Evolutionary conservation across 768 basidiomycete species (phyloP).

Genomic region (Mycena galopus): DNA sequence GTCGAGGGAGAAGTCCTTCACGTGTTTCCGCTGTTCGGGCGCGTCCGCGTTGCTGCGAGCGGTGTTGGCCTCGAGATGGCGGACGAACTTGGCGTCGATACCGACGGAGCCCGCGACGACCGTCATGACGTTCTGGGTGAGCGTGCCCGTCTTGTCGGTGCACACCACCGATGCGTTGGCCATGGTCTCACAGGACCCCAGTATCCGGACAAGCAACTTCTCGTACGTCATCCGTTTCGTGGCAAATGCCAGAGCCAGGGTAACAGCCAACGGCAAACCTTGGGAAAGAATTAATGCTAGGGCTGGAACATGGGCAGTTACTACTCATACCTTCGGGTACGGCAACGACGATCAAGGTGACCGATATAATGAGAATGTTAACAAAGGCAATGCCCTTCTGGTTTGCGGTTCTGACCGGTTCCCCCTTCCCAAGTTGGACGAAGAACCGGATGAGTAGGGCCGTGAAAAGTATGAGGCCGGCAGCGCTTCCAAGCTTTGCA

Average conservation of each 20-base stretch:
- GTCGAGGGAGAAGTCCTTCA: constrained; percentile 89
- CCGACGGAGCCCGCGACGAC: constrained; percentile 97
- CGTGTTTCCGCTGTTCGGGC: constrained; percentile 61
- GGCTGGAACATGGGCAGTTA: constrained; percentile 22
- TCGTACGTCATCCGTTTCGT: constrained; percentile 98
- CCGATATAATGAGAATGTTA: constrained; percentile 93
- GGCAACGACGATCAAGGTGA: constrained; percentile 91
- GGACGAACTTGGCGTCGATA: constrained; percentile 94
- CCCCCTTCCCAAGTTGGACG: constrained; percentile 78
- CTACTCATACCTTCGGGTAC: constrained; percentile 78
- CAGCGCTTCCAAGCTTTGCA: constrained; percentile 88
- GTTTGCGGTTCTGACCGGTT: constrained; percentile 73
- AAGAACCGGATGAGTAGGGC: constrained; percentile 96
- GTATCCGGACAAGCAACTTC: constrained; percentile 94
- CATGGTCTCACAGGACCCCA: constrained; percentile 99
- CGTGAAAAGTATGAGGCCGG: constrained; percentile 84
- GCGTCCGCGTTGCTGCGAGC: constrained; percentile 84
- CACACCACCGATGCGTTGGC: constrained; percentile 96
- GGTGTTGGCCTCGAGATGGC: constrained; percentile 77
- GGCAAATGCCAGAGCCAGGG: constrained; percentile 95
- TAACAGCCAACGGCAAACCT: constrained; percentile 96
- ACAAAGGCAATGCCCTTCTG: constrained; percentile 93
- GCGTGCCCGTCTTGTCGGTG: constrained; percentile 96
- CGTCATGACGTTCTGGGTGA: constrained; percentile 95
- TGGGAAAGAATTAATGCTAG: constrained; percentile 23